Conservation (phyloP, 2,329 filamentous ascomycete genomes). For the Colletotrichum lupini region DNA sequence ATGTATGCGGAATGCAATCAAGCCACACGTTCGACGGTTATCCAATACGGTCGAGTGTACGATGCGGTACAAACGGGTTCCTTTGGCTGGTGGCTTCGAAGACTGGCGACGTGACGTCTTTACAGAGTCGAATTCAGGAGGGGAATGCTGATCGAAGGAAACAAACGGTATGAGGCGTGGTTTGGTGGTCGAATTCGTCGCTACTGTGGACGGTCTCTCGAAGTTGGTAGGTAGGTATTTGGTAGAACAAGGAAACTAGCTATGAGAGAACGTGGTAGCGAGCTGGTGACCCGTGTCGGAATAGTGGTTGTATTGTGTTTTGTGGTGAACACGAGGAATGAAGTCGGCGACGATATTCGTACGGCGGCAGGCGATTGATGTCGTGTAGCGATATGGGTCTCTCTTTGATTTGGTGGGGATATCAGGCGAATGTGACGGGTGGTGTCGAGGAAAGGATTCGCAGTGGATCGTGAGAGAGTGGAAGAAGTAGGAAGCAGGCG, state of each 20-base stretch:
- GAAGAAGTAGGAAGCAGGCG: neutral
- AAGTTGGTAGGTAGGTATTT: neutral
- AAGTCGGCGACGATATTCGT: neutral
- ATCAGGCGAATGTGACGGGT: neutral
- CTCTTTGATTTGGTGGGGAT: neutral
- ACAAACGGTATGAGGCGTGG: neutral
- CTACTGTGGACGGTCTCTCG: neutral
- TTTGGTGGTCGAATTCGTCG: constrained; percentile 15
- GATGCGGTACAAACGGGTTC: constrained; percentile 1
- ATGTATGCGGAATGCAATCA: constrained; percentile 34
- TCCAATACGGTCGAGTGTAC: neutral
- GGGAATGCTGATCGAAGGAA: constrained; percentile 23
- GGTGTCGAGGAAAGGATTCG: neutral
- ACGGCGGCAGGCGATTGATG: neutral
- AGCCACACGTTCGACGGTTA: constrained; percentile 27
- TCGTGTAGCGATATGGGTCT: neutral
- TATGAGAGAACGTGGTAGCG: neutral
- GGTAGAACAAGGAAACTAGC: neutral
- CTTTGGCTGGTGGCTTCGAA: constrained; percentile 4
- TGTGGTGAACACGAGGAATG: neutral
- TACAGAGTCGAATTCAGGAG: neutral
- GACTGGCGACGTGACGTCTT: constrained; percentile 25
- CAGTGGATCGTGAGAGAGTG: neutral
- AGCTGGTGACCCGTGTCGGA: neutral
- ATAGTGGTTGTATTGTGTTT: neutral